Conservation (phyloP, 2,329 filamentous ascomycete species). For the Phialophora macrospora region DNA sequence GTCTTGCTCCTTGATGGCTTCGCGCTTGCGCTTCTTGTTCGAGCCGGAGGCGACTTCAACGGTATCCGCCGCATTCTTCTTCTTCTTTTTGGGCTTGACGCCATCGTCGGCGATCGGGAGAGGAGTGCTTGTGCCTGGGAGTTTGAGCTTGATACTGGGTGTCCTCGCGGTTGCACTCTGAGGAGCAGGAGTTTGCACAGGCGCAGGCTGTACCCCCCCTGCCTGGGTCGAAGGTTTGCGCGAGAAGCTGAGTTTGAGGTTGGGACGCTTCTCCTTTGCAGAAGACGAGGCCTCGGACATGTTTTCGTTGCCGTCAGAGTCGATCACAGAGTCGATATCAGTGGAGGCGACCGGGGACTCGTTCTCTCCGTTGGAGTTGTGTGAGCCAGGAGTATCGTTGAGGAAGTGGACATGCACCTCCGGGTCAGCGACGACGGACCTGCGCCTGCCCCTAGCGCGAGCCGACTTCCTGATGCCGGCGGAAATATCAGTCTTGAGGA, state of each 20-base stretch:
- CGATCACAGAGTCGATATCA: not conserved
- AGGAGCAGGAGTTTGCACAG: constrained; percentile 31
- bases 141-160: constrained; percentile 39
- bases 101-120: not conserved
- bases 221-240: constrained; percentile 30
- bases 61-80: constrained; percentile 26
- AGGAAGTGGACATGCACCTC: constrained; percentile 18
- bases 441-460: constrained; percentile 3
- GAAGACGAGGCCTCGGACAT: constrained; percentile 25
- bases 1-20: constrained; percentile 11
- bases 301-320: constrained; percentile 3
- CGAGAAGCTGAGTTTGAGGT: constrained; percentile 41
- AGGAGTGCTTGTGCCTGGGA: constrained; percentile 26
- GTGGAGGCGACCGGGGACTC: constrained; percentile 17
- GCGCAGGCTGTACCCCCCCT: constrained; percentile 20
- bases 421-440: constrained; percentile 14
- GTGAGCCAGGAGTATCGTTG: not conserved
- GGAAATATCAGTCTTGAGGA: constrained; percentile 16
- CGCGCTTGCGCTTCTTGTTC: constrained; percentile 40
- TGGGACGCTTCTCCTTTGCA: constrained; percentile 33
- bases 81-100: constrained; percentile 33
- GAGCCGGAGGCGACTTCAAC: constrained; percentile 30
- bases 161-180: constrained; percentile 29
- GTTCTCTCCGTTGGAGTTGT: constrained; percentile 30
- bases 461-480: constrained; percentile 6